Evolutionary conservation across 177 flowering plant genomes (phyloP), one percentile per base, ranked within the genome.

Genomic region (Telopea speciosissima): DNA sequence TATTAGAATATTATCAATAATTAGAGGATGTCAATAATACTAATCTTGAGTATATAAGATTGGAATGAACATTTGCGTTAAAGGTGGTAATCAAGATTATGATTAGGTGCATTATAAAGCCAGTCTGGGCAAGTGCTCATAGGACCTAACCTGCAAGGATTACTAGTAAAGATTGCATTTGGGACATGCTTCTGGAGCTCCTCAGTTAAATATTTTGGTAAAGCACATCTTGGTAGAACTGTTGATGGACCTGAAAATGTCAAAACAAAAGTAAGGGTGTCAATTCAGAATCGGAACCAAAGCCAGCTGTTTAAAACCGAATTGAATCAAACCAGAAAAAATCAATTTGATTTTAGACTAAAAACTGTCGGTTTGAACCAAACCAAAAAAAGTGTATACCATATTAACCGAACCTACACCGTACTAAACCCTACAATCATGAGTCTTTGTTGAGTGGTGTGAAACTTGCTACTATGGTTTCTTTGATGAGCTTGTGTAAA

Each of bases 71-170:
- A 11, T 16, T 49, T 49, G 16, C 13, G 14, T 49, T 19, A 49
- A 12, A 49, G 19, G 19, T 12, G 17, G 17, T 49, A 11, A 49
- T 13, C 54, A 49, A 49, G 54, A 12, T 49, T 49, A 16, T 49
- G 54, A 12, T 28, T 31, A 63, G 16, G 31, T 63, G 44, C 19
- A 28, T 16, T 10, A 28, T 3, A 31, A 28, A 63, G 7, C 22
- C 9, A 63, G 21, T 25, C 49, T 23, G 26, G 52, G 60, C 25
- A 21, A 69, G 11, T 14, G 19, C 49, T 22, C 24, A 63, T 14
- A 70, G 61, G 45, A 63, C 9, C 61, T 45, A 25, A 92, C 98
- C 99, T 91, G 96, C 99, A 96, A 58, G 99, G 98, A 75, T 96
- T 96, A 70, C 97, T 96, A 33, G 83, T 76, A 78, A 90, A 96